Base-by-base conservation (phyloP, 768 basidiomycete species). In the Tulasnella sp. region DNA sequence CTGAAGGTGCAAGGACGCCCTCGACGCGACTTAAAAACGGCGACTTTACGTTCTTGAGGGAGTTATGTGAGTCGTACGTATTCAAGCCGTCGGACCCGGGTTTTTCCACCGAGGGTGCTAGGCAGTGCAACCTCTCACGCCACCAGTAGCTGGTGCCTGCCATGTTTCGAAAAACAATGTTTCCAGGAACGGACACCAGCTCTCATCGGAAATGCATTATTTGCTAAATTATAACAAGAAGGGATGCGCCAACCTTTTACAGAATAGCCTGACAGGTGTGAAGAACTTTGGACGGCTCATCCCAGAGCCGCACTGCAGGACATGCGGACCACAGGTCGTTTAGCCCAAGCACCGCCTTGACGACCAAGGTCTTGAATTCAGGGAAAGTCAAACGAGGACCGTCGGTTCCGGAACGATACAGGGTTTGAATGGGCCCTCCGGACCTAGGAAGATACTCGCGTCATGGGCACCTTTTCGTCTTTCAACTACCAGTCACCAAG, bases 61-160 rank as follows among this genome's bases (percentile, higher is more conserved):
- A 68, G 62, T 31, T 68, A 68, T 68, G 62, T 31, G 62, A 68
- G 62, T 68, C 62, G 62, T 68, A 68, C 62, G 62, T 68, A 68
- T 68, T 68, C 62, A 68, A 16, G 16, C 27, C 31, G n/a, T 16
- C 27, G 27, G 62, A 16, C 7, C 62, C 62, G 62, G 7, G 31
- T 68, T 68, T 16, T 6, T 68, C 6, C 62, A 27, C 62, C n/a
- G 62, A 18, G 14, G 8, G 8, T 9, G n/a, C 31, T 4, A 68
- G 27, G 62, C 62, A 9, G 62, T 68, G 31, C 62, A 34, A 5
- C 31, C 7, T 68, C 62, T 27, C 62, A 68, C 62, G 31, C 31
- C 31, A 27, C 62, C 9, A 1, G 0, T 9, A 1, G 31, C 62
- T 9, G n/a, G 24, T n/a, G 8, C 62, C 31, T 34, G 31, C 62